Base-by-base conservation (phyloP, 805 yeast species). In the Kregervanrija delftensis region DNA sequence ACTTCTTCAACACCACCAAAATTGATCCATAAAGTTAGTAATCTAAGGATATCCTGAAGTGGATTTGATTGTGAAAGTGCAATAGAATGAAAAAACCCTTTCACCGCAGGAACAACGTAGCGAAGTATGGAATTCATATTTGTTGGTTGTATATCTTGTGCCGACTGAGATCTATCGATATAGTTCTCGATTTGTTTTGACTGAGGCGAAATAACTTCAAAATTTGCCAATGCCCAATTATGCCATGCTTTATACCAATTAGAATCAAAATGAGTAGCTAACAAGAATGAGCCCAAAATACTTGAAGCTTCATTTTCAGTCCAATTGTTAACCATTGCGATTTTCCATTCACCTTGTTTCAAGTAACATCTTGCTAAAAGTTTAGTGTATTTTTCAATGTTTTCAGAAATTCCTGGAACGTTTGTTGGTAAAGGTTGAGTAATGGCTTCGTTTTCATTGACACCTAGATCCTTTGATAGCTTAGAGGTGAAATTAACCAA, bases 211-310 rank as follows among this genome's bases (percentile, higher is more conserved):
- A 91, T 84, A 1, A 91, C 98, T 60, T 93, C 97, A 60, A 90
- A 93, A 63, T 95, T 93, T 1, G 98, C 97, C 58, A 95, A 71
- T 0, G 99, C 99, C 99, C 99, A 93, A 59, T 89, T 91, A 61
- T 93, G 99, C 99, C 99, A 95, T 13, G 98, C 99, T 59, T 95
- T 93, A 58, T 93, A 93, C 96, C 99, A 93, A 17, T 77, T 76
- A 33, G 77, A 73, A 60, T 93, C 97, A 63, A 93, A 91, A 60
- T 90, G 96, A 0, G 99, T 91, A 0, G 99, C 98, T 51, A 93
- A 71, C 44, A 93, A 68, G 60, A 87, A 93, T 0, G 97, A 89
- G 11, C 97, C 96, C 47, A 93, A 67, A 51, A 93, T 88, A 1
- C 90, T 84, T 37, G 88, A 90, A 6, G 69, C 63, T 46, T 76